Evolutionary conservation across 2,329 filamentous ascomycete genomes (phyloP).

Genomic region (Madurella fahalii): DNA sequence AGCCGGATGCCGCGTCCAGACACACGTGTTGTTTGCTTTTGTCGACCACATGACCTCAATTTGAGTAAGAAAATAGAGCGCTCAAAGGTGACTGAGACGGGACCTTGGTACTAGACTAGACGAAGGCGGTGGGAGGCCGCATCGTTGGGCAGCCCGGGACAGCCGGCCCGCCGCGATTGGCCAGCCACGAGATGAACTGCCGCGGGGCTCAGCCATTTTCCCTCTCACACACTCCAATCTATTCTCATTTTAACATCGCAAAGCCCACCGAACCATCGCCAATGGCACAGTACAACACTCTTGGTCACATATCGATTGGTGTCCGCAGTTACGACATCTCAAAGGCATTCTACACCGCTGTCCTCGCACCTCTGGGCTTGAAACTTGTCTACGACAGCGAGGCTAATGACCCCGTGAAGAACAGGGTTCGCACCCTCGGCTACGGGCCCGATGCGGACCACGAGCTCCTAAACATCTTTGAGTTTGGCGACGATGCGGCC

Average conservation of each 20-base stretch:
- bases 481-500: constrained; percentile 23
- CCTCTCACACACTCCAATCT: neutral
- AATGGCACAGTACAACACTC: constrained; percentile 16
- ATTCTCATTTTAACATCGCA: neutral
- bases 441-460: constrained; percentile 28
- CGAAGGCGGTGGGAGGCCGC: too few relatives aligned
- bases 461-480: constrained; percentile 32
- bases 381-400: constrained; percentile 31
- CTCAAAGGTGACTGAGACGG: too few relatives aligned
- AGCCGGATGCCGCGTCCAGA: constrained; percentile 22
- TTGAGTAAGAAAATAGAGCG: neutral
- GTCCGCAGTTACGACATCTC: constrained; percentile 24
- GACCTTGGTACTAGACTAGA: too few relatives aligned
- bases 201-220: too few relatives aligned
- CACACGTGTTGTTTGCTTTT: constrained; percentile 23
- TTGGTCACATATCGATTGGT: constrained; percentile 25
- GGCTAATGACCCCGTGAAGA: neutral
- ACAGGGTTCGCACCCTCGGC: constrained; percentile 26
- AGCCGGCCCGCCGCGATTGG: too few relatives aligned
- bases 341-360: constrained; percentile 31
- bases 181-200: too few relatives aligned
- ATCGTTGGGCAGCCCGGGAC: too few relatives aligned
- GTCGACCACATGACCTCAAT: constrained; percentile 20
- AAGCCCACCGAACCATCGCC: neutral
- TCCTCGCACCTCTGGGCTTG: constrained; percentile 28